Base-by-base conservation (phyloP, 2,329 filamentous ascomycete species). In the Penicillium sp. region DNA sequence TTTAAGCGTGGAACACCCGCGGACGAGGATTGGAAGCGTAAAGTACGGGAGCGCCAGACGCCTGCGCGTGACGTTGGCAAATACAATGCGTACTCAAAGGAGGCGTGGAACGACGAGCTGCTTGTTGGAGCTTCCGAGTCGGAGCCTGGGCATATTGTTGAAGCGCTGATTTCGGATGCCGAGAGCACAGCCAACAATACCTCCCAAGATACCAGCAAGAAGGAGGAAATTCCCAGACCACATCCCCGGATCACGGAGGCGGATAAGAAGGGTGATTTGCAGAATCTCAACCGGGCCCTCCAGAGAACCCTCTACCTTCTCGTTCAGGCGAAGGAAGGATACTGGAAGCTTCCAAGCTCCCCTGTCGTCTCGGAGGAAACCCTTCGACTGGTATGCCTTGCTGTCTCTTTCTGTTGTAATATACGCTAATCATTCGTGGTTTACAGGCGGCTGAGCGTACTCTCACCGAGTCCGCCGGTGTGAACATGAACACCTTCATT, bases 401-500 rank as follows among this genome's bases (percentile, higher is more conserved):
- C 45, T 31, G n/a, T 38, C 31, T 47, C 26, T 19, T 31, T 9
- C 30, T 29, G 3, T 46, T 8, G 30, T 15, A 23, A 35, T 11
- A 15, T 19, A 30, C 48, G 46, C 61, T 60, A 62, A 66, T 7
- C 19, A 41, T 1, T 57, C 48, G 31, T 57, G 11, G 26, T n/a
- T 41, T 11, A 65, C 70, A 99, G 95, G 89, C 91, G 49, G 93
- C 94, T 44, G 87, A 92, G 74, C 87, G 93, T 63, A 88, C 93
- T 58, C 84, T 98, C 26, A 83, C 89, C 56, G 85, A 91, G 71
- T 84, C 92, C 3, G 93, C 90, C 9, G 95, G 95, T 62, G 81
- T 91, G 64, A 96, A 99, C 84, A 98, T 99, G 93, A 98, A 98
- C 83, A 97, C 93, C 59, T 99, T 95, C 93, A 87, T 98, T 69